Conservation (phyloP, 2,329 filamentous ascomycete genomes). For the Colletotrichum abscissum region DNA sequence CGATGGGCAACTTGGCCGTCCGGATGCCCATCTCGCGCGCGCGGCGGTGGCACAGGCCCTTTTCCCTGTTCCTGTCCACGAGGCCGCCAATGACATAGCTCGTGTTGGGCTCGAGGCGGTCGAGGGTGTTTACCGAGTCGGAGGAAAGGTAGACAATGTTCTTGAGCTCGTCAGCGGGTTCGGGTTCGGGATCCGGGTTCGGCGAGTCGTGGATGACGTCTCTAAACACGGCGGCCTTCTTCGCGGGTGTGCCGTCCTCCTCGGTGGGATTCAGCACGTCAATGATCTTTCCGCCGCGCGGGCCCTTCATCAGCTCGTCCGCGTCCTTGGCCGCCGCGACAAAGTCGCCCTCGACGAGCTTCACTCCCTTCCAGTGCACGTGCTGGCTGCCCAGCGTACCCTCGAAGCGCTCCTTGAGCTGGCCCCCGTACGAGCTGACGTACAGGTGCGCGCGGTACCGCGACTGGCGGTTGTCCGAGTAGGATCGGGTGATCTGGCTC, state of each 20-base stretch:
- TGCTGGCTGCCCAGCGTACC: slow-evolving; percentile 78
- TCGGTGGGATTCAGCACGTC: slow-evolving; percentile 63
- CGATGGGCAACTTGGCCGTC: slow-evolving; percentile 92
- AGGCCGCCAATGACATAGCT: slow-evolving; percentile 94
- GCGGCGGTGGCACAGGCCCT: slow-evolving; percentile 89
- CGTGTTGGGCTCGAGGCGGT: slow-evolving; percentile 85
- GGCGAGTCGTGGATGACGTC: slow-evolving; percentile 48
- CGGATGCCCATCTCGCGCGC: slow-evolving; percentile 81
- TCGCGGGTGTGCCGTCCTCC: slow-evolving; percentile 38
- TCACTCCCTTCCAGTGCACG: slow-evolving; percentile 81
- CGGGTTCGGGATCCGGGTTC: slow-evolving; percentile 43
- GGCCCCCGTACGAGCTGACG: slow-evolving; percentile 82
- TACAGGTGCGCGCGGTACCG: slow-evolving; percentile 77
- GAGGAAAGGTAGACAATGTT: slow-evolving; percentile 88
- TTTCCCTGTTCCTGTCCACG: slow-evolving; percentile 96
- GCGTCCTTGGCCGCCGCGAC: slow-evolving; percentile 74
- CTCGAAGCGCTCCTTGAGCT: slow-evolving; percentile 83
- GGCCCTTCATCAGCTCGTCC: slow-evolving; percentile 72
- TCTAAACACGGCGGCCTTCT: slow-evolving; percentile 43
- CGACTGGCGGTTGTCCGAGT: slow-evolving; percentile 85
- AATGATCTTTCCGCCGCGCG: slow-evolving; percentile 66
- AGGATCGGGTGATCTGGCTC: slow-evolving; percentile 86
- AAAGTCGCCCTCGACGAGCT: slow-evolving; percentile 81
- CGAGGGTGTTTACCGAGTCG: slow-evolving; percentile 88
- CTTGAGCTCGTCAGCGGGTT: slow-evolving; percentile 47